Percentiles rank a stretch among this genome's conserved stretches.
Conservation (phyloP, 495 filamentous ascomycete species). For the Aspergillus baeticus region DNA sequence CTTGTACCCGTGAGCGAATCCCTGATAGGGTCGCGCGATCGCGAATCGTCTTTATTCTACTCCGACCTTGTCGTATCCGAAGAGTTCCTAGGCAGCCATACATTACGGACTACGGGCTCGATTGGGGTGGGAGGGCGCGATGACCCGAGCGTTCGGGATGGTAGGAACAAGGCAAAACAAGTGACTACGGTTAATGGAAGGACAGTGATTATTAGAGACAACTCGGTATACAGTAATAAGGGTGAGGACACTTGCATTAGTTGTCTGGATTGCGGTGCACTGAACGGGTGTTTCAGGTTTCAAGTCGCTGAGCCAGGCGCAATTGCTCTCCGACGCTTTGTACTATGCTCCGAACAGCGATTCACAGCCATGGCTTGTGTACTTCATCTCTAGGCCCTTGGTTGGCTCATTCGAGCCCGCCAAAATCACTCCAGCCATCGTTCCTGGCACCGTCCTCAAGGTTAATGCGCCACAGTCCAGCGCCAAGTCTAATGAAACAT, state of each 20-base stretch:
- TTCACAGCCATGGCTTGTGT: conserved; percentile 88
- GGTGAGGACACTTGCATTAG: conserved; percentile 49
- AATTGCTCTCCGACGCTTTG: conserved; percentile 80
- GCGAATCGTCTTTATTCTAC: conserved; percentile 75
- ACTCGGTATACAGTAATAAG: conserved; percentile 92
- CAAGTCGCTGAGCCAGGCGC: conserved; percentile 86
- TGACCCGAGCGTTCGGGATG: conserved; percentile 77
- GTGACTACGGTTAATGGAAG: conserved; percentile 90
- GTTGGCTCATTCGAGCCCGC: conserved; percentile 78
- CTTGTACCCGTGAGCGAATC: conserved; percentile 92
- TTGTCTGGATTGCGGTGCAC: conserved; percentile 4
- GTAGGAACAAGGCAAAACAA: conserved; percentile 87
- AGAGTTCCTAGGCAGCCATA: conserved; percentile 96
- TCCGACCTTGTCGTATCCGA: conserved; percentile 81
- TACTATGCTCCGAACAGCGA: conserved; percentile 84
- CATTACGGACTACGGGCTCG: conserved; percentile 74
- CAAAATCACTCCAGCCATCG: conserved; percentile 60
- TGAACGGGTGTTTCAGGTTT: conserved; percentile 62
- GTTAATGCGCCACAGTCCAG: conserved; percentile 31
- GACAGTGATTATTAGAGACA: conserved; percentile 93
- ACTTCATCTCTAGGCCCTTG: conserved; percentile 93
- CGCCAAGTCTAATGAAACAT: conserved; percentile 35
- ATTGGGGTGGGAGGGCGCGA: conserved; percentile 63
- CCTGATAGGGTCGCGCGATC: conserved; percentile 83
- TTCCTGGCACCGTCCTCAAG: conserved; percentile 41